These are phyloP conservation scores for Clonostachys solani DNA, from an alignment of 2,329 filamentous ascomycete genomes.

Conservation along the genomic window DNA sequence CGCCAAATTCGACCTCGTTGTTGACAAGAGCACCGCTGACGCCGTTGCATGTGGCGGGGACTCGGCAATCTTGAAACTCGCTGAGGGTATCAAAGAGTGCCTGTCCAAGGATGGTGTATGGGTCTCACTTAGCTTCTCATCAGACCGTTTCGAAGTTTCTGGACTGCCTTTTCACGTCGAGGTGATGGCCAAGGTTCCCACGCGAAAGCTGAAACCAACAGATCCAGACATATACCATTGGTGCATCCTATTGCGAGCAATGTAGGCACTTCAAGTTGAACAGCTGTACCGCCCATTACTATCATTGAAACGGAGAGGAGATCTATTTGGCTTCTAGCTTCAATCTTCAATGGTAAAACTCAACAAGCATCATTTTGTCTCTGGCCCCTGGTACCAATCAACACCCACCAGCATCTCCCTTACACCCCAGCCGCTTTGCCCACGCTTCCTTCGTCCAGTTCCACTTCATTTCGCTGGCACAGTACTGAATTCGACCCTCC, in stretches of 20 bases:
- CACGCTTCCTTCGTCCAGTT: too few species aligned
- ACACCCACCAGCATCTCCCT: background rate
- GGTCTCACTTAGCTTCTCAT: slow-evolving; percentile 44
- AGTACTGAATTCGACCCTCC: too few species aligned
- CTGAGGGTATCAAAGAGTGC: slow-evolving; percentile 21
- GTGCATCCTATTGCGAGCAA: slow-evolving; percentile 37
- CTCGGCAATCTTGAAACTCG: slow-evolving; percentile 30
- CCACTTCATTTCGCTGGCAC: too few species aligned
- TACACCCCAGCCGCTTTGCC: background rate
- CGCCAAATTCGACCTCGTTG: slow-evolving; percentile 30
- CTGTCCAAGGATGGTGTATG: slow-evolving; percentile 32
- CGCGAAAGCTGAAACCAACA: slow-evolving; percentile 27
- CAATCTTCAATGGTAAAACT: background rate
- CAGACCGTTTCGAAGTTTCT: slow-evolving; percentile 28
- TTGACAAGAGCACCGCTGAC: slow-evolving; percentile 47
- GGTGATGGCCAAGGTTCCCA: slow-evolving; percentile 34
- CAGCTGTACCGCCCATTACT: too few species aligned
- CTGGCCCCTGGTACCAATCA: background rate
- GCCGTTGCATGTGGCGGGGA: slow-evolving; percentile 40
- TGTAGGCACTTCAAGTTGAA: slow-evolving; percentile 2
- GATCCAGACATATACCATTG: slow-evolving; percentile 43
- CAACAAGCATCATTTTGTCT: background rate
- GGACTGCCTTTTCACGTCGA: slow-evolving; percentile 33
- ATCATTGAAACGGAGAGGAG: too few species aligned
- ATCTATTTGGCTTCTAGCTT: too few species aligned